Percentiles rank a stretch among this genome's conserved stretches.
Evolutionary conservation across 768 basidiomycete genomes (phyloP).

Genomic region (Crepidotus variabilis): DNA sequence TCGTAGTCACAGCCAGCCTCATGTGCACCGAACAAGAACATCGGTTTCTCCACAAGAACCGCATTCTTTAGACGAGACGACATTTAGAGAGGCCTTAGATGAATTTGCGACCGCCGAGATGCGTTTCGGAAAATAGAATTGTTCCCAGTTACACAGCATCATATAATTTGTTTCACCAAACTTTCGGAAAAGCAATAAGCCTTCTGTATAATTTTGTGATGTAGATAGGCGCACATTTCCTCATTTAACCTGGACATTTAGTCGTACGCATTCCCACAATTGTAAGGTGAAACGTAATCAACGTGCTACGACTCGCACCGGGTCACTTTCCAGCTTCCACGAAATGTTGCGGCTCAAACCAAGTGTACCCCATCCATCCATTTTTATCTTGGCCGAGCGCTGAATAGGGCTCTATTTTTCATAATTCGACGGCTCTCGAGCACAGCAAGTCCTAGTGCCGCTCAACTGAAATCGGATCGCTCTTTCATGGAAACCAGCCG

Average conservation of each 20-base stretch:
- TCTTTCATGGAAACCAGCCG: too few relatives aligned
- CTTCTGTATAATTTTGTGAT: neutral
- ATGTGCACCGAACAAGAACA: constrained; percentile 5
- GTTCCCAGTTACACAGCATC: neutral
- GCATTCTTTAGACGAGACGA: constrained; percentile 42
- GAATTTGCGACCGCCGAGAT: constrained; percentile 73
- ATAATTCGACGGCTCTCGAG: too few relatives aligned
- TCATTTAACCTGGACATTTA: neutral
- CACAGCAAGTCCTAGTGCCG: too few relatives aligned
- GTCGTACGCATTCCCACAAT: neutral
- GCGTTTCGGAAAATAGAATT: constrained; percentile 69
- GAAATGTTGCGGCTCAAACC: too few relatives aligned
- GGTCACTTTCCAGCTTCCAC: too few relatives aligned
- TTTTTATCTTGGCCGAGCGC: too few relatives aligned
- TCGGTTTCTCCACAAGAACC: constrained; percentile 10
- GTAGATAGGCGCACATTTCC: neutral
- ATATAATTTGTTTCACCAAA: constrained; percentile 2
- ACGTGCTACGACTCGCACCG: too few relatives aligned
- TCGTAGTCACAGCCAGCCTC: constrained; percentile 27
- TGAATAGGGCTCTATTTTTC: too few relatives aligned
- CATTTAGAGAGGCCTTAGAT: constrained; percentile 69
- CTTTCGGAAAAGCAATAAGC: neutral
- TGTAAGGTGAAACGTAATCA: too few relatives aligned
- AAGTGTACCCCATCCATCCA: too few relatives aligned
- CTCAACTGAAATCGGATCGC: too few relatives aligned